Evolutionary conservation across 1,284 basidiomycete species (phyloP).

Genomic region (Heliocybe sulcata): DNA sequence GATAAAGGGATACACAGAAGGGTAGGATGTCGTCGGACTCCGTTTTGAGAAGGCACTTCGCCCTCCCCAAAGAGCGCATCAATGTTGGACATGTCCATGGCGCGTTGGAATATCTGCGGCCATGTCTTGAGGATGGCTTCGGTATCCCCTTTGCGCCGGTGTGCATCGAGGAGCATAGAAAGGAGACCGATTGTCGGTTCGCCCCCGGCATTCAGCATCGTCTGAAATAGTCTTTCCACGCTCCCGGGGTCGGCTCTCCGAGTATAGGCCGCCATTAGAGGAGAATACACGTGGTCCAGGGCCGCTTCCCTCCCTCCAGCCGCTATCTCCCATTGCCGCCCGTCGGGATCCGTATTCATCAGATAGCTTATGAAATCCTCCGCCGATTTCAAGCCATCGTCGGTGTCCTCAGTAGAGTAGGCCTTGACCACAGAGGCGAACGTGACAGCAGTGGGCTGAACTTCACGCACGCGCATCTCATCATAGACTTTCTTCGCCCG

Average conservation of each 20-base stretch:
- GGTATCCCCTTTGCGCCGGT: constrained; percentile 56
- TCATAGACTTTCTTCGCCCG: constrained; percentile 68
- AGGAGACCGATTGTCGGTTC: constrained; percentile 55
- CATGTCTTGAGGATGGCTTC: constrained; percentile 59
- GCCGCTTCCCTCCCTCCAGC: constrained; percentile 31
- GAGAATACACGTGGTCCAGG: constrained; percentile 52
- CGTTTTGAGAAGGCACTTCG: constrained; percentile 11
- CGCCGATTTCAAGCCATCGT: constrained; percentile 46
- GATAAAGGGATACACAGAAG: constrained; percentile 77
- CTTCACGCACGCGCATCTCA: constrained; percentile 63
- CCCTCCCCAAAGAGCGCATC: constrained; percentile 23
- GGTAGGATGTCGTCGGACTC: constrained; percentile 33
- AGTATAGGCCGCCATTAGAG: constrained; percentile 58
- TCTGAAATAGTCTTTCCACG: constrained; percentile 52
- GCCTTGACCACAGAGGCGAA: constrained; percentile 67
- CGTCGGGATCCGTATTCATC: constrained; percentile 24
- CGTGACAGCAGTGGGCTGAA: constrained; percentile 67
- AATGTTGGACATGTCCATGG: constrained; percentile 30
- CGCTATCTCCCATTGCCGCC: constrained; percentile 31
- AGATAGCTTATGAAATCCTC: constrained; percentile 55
- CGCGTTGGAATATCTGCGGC: constrained; percentile 60
- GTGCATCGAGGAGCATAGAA: constrained; percentile 68
- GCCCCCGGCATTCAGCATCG: constrained; percentile 49
- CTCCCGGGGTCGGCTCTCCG: constrained; percentile 38
- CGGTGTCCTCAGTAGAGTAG: constrained; percentile 41